Evolutionary conservation across 495 filamentous ascomycete genomes (phyloP), one percentile per base, ranked within the genome.

Genomic region (Podospora didyma): DNA sequence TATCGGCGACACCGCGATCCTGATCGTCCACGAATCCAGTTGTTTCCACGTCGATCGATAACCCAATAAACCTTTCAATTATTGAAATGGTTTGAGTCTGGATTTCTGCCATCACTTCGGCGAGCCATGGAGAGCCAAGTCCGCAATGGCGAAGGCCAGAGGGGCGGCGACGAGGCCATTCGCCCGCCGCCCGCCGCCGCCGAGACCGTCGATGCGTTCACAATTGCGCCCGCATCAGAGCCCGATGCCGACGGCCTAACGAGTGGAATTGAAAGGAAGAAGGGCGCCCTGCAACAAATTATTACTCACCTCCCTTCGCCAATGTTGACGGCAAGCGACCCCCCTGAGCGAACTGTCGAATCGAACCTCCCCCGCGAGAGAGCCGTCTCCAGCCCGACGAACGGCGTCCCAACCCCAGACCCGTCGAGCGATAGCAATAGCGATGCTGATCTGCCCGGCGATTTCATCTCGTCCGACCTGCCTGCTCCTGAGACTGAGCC

Each of bases 341-440:
- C 50, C 0, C 53, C 49, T 23, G 17, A 5, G 0, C 35, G 20
- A 1, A 7, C 28, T 9, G 0, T 50, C 21, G 54, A 57, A 22
- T 7, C 22, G 6, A 51, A 49, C 12, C 4, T 42, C 2, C 2
- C 42, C 3, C 23, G 21, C 7, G 57, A 42, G 14, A 42, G n/a
- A 17, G n/a, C 39, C 2, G 28, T 54, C 2, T 53, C 66, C 1
- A 65, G 34, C 19, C 51, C 65, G 12, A 62, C 48, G 19, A 62
- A 56, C 16, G 64, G 66, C 20, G 60, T 69, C 6, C 66, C 67
- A 17, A 69, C 60, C 3, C 65, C 65, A 12, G 68, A 71, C 9
- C 47, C 61, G 1, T 69, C 64, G n/a, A 61, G 64, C 55, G 66
- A 66, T n/a, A 67, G 69, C 60, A 64, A 62, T 16, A 69, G 60